phyloP scores from a whole-genome alignment of 2,329 filamentous ascomycete species.

The Penicillium expansum region DNA sequence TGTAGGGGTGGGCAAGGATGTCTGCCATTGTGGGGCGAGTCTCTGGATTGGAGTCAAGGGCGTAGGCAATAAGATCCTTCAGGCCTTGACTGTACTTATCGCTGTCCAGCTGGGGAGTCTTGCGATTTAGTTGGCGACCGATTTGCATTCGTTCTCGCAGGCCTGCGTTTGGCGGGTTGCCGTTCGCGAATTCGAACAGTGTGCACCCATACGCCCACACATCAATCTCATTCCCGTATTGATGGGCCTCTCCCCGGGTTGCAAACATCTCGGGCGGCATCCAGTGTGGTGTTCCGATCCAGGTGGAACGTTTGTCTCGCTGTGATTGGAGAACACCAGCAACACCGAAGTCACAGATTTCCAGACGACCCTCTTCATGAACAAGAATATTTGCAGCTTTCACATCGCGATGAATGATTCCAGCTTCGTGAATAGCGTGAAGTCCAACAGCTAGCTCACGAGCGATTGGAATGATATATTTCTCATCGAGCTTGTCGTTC shows the following conservation, averaged over 20 bases:
- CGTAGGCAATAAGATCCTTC: slow-evolving; percentile 45
- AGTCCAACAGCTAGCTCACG: slow-evolving; percentile 61
- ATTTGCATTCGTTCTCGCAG: slow-evolving; percentile 49
- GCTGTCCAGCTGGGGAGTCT: slow-evolving; percentile 43
- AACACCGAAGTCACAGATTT: slow-evolving; percentile 66
- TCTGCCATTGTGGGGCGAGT: slow-evolving; percentile 48
- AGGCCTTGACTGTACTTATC: slow-evolving; percentile 46
- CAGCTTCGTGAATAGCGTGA: slow-evolving; percentile 63
- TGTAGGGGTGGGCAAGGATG: slow-evolving; percentile 47
- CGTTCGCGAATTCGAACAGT: slow-evolving; percentile 50
- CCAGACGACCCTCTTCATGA: slow-evolving; percentile 60
- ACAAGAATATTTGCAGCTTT: slow-evolving; percentile 65
- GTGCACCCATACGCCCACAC: slow-evolving; percentile 54
- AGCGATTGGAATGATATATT: slow-evolving; percentile 62
- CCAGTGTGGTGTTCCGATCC: slow-evolving; percentile 65
- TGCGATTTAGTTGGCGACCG: slow-evolving; percentile 44
- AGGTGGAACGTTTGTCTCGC: slow-evolving; percentile 60
- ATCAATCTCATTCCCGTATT: slow-evolving; percentile 52
- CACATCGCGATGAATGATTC: slow-evolving; percentile 64
- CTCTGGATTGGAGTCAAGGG: slow-evolving; percentile 44
- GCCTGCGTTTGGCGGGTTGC: slow-evolving; percentile 49
- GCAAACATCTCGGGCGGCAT: slow-evolving; percentile 62
- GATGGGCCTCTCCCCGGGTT: slow-evolving; percentile 38
- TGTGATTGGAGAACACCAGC: slow-evolving; percentile 61
- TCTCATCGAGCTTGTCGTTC: slow-evolving; percentile 54